Evolutionary conservation across 306 rosid genomes (phyloP), one percentile per base, ranked within the genome.

Genomic region (Pterocarpus macrocarpus): DNA sequence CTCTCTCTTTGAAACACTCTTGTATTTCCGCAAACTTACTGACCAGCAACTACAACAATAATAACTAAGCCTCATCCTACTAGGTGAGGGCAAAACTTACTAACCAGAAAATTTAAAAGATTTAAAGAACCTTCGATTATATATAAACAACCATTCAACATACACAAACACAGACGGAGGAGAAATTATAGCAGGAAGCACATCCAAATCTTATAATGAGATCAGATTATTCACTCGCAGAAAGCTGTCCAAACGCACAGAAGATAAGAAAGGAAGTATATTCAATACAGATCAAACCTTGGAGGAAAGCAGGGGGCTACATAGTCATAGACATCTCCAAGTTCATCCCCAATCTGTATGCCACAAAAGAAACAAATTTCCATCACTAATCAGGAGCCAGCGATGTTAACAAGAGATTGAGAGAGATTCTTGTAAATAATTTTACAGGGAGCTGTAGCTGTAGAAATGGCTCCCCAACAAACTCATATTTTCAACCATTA

Each of bases 251-350:
- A 45, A 45, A 83, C 64, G 64, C 67, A 62, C 32, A 22, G 16
- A 79, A 55, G 14, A 30, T 39, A 59, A n/a, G 57, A 80, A 75
- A 67, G 59, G 59, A 12, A 81, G 63, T 61, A 80, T 65, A 81
- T 43, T 85, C 65, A 56, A 75, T 34, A 81, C 11, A 70, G 38
- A 36, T 50, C 91, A 66, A 50, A 95, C 99, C 99, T 95, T 72
- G 99, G 99, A 81, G 97, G 98, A 63, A 95, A 95, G 86, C 98
- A 95, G 71, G 98, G 99, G 34, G 99, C 99, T 22, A 93, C 96
- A 44, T 89, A 88, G 69, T 95, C 99, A 50, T 91, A 95, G 74
- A 95, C 83, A 85, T 93, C 97, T 75, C 97, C 99, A 80, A 95
- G 99, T 83, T 95, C 99, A 79, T 88, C 98, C 64, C 95, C 97